Evolutionary conservation across 2,329 filamentous ascomycete genomes (phyloP), one percentile per base, ranked within the genome.

Genomic region (Fusarium miscanthi): DNA sequence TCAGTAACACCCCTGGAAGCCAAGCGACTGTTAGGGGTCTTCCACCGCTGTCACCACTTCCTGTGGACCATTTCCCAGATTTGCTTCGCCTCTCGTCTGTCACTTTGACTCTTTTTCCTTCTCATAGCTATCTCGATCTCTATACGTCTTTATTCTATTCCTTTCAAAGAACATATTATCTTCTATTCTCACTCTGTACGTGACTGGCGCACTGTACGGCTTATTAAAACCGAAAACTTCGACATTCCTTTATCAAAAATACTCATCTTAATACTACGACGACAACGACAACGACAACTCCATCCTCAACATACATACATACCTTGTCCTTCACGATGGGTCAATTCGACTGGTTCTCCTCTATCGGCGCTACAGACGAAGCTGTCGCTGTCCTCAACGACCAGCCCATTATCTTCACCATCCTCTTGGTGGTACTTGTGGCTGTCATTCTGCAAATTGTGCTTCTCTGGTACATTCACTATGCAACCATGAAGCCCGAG

Each of bases 371-470:
- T 53, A 90, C 88, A 23, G 82, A 84, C 40, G 81, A 89, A 78
- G 88, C 88, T 73, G 87, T 90, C 75, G 87, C 87, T 71, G 85
- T 86, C 59, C 83, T 90, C 78, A 90, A 90, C 81, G 87, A 90
- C 76, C 88, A 90, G 80, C 88, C 88, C 27, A 82, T 86, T 68
- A 82, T 90, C 59, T 89, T 90, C 81, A 87, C 84, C 72, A 86
- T 87, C 70, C 85, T 90, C 66, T 70, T 90, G 70, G 79, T 89
- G 77, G 87, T 88, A 66, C 82, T 90, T 62, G 76, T 88, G 76
- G 81, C 81, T 66, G 74, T 89, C 56, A 83, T 82, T 67, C 77
- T 85, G 13, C 82, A 89, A 73, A 79, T 78, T 63, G 75, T 83
- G 14, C 80, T 90, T 53, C 79, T 87, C 59, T 89, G 86, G 86